Evolutionary conservation across 345 rosid species (phyloP), one percentile per base, ranked within the genome.

Genomic region (Streptanthus diversifolius): DNA sequence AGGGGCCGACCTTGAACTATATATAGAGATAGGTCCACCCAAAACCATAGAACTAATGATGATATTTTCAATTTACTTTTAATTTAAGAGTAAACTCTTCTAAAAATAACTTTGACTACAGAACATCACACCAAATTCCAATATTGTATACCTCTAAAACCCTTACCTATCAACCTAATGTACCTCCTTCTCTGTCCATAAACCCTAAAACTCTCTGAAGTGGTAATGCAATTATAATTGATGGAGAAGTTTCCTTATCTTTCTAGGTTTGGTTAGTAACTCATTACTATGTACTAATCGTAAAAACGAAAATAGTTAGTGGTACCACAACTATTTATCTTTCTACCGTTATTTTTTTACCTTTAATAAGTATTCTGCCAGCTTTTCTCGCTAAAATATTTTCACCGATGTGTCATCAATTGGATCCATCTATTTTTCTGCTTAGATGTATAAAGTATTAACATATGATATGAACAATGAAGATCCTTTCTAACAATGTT

Each of bases 401-500:
- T 7, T 40, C 7, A 41, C 1, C 8, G 41, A 27, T 45, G 36
- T 59, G 43, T 19, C 63, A 60, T 18, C 32, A 60, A 36, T 21
- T 22, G 48, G 25, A 36, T 33, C 19, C 2, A n/a, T 8, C 12
- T 19, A 39, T 39, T 59, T 59, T 9, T 36, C 5, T 36, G 45
- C 15, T 8, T 58, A 36, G 6, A 58, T 19, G 45, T 35, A 35
- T 35, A 43, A 40, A 32, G 15, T 18, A 7, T 3, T 30, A 2
- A 33, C 27, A 22, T 43, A 59, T 24, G 65, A 22, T 43, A 59
- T 24, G 65, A 44, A 64, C 36, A 22, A 55, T 3, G 30, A 64
- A 73, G 71, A 73, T 73, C 49, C 71, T 65, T 65, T 47, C 41
- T 18, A 74, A 66, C 72, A 65, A 74, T 74, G 77, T 65, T 56